Conservation (phyloP, 495 filamentous ascomycete genomes). For the Hyaloscypha bicolor region DNA sequence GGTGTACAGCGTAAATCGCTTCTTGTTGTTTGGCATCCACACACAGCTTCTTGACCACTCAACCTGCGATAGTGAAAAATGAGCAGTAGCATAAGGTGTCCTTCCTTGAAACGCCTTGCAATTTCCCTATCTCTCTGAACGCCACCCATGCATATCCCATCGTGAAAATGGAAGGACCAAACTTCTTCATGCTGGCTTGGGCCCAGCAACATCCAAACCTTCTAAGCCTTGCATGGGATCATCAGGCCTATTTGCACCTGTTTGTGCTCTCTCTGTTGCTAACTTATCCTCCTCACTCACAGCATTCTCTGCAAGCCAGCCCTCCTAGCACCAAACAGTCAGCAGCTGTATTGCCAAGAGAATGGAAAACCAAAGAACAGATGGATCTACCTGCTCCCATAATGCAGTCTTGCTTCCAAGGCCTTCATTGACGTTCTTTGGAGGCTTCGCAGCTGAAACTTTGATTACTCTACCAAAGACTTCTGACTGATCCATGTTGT, state of each 20-base stretch:
- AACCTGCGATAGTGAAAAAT: not conserved
- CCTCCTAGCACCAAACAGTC: constrained; percentile 63
- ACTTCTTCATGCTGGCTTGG: constrained; percentile 67
- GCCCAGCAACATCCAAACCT: constrained; percentile 90
- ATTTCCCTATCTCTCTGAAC: constrained; percentile 28
- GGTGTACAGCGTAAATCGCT: not conserved
- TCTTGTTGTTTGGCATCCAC: constrained; percentile 21
- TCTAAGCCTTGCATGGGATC: constrained; percentile 97
- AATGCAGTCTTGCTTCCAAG: constrained; percentile 93
- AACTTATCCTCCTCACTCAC: constrained; percentile 83
- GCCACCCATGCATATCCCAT: constrained; percentile 22
- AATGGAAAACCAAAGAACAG: not conserved
- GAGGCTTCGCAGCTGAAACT: constrained; percentile 88
- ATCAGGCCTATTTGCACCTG: constrained; percentile 54
- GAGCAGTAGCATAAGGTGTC: not conserved
- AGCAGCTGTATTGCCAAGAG: constrained; percentile 15
- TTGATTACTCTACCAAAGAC: constrained; percentile 92
- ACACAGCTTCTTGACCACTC: constrained; percentile 9
- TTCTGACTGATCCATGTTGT: constrained; percentile 98
- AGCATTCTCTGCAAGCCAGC: constrained; percentile 87
- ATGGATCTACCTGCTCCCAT: constrained; percentile 85
- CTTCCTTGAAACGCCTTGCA: constrained; percentile 15
- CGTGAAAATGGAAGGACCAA: not conserved
- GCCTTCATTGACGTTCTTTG: constrained; percentile 84
- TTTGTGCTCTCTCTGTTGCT: constrained; percentile 60